Conservation (phyloP, 805 yeast species). For the Yarrowia bubula region DNA sequence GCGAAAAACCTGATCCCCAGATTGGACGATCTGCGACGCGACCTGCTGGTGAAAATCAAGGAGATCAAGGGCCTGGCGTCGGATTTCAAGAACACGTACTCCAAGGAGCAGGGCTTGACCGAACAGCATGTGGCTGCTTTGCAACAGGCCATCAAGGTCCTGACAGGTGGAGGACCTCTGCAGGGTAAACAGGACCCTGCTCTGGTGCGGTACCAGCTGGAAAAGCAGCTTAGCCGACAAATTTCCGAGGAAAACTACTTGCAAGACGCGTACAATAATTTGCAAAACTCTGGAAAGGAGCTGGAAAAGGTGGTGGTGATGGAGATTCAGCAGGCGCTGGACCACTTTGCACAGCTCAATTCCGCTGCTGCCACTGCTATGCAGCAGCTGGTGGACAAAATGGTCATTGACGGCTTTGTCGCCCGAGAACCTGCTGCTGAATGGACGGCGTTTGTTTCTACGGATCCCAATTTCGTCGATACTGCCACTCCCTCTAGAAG, state of each 20-base stretch:
- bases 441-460: conserved; percentile 80
- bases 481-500: conserved; percentile 61
- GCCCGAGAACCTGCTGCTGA: conserved; percentile 77
- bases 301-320: conserved; percentile 82
- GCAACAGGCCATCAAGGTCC: conserved; percentile 37
- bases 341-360: conserved; percentile 60
- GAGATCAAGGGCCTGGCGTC: conserved; percentile 79
- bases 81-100: conserved; percentile 77
- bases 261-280: conserved; percentile 82
- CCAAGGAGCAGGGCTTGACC: conserved; percentile 66
- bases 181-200: conserved; percentile 74
- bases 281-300: conserved; percentile 84
- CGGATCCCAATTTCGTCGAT: conserved; percentile 70
- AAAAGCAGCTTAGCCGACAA: conserved; percentile 74
- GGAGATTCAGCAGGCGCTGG: conserved; percentile 80
- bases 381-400: conserved; percentile 56
- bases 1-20: conserved; percentile 62
- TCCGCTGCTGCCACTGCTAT: conserved; percentile 35
- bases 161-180: conserved; percentile 45
- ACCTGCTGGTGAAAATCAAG: conserved; percentile 76
- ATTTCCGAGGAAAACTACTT: conserved; percentile 79
- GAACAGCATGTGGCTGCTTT: conserved; percentile 62
- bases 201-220: conserved; percentile 66
- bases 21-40: conserved; percentile 67
- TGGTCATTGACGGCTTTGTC: conserved; percentile 71